Evolutionary conservation across 257 asterid species (phyloP), one percentile per base, ranked within the genome.

Genomic region (Solanum piurae): DNA sequence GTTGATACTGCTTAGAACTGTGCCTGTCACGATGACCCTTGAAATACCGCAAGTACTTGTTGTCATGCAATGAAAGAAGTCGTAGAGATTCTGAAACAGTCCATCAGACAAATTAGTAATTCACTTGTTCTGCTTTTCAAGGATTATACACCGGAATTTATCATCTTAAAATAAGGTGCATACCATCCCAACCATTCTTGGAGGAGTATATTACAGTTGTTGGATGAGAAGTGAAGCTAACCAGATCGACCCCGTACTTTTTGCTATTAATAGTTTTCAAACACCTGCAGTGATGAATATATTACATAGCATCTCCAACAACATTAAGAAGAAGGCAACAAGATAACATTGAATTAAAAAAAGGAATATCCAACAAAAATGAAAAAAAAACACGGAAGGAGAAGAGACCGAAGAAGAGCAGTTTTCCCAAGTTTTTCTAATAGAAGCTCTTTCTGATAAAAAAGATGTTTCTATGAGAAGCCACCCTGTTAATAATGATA

Each of bases 161-260:
- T 9, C n/a, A 49, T 82, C 27, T 82, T 82, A 82, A 29, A 82
- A 31, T 82, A 29, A 29, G 29, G 23, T 55, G 86, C 97, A 87
- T 93, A 96, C 99, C 99, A 89, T 97, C 99, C 99, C 99, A 97
- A 60, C 99, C 99, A 90, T 97, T 97, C 95, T 95, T 97, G 25
- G 99, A 97, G 58, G 99, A 97, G 92, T 96, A 97, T 89, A 97
- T 96, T 44, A 97, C 99, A 84, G 99, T 95, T 44, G 98, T 93
- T 9, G 98, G 98, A 88, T 97, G 99, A 88, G 98, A 95, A 86
- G 99, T 97, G 92, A 97, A 97, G 93, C 98, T 91, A 91, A 97
- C 99, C 58, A 97, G 94, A 89, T 97, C 99, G 83, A 97, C 99
- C 66, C 99, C 99, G 77, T 97, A 96, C 79, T 97, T 96, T 90